Evolutionary conservation across 805 yeast species (phyloP), one percentile per base, ranked within the genome.

Genomic region (Candida maltosa): DNA sequence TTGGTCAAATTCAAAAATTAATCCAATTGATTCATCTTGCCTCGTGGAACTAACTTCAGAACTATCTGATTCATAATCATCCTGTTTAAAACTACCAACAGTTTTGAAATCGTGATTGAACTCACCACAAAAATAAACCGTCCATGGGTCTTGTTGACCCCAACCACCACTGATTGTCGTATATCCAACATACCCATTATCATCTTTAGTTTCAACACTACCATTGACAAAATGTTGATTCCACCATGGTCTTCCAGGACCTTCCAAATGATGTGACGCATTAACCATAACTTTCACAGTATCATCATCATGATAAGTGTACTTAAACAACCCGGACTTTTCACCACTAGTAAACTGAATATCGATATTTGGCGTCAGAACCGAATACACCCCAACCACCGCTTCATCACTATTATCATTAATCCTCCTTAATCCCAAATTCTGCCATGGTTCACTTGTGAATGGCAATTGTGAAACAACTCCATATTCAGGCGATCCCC

Each of bases 401-500:
- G 51, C 58, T 10, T 30, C 10, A 37, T 60, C 64, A 2, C 41
- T 19, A 16, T 32, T 31, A 34, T 51, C 47, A 26, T 47, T 35
- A n/a, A n/a, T n/a, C n/a, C n/a, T n/a, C n/a, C n/a, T n/a, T n/a
- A n/a, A n/a, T n/a, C n/a, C n/a, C n/a, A n/a, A n/a, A n/a, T n/a
- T n/a, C n/a, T n/a, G n/a, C n/a, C n/a, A n/a, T n/a, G n/a, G n/a
- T 1, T 37, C 36, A 9, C 50, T 52, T 6, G 46, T 25, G 16
- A 48, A 45, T 3, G 64, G 62, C 14, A 60, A 35, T 36, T 58
- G 64, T 2, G 61, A 44, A 9, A 56, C 60, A 7, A 58, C 54
- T 10, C 66, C 64, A 32, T 60, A 60, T 26, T 56, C 52, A 2
- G 67, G 65, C 4, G 65, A 55, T 4, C 66, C 66, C n/a, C 68